A percentile compares a stretch with the other conserved stretches of the same genome.
These are phyloP conservation scores for Maudiozyma turicensis DNA, from an alignment of 805 yeast genomes.

Conservation along the genomic window DNA sequence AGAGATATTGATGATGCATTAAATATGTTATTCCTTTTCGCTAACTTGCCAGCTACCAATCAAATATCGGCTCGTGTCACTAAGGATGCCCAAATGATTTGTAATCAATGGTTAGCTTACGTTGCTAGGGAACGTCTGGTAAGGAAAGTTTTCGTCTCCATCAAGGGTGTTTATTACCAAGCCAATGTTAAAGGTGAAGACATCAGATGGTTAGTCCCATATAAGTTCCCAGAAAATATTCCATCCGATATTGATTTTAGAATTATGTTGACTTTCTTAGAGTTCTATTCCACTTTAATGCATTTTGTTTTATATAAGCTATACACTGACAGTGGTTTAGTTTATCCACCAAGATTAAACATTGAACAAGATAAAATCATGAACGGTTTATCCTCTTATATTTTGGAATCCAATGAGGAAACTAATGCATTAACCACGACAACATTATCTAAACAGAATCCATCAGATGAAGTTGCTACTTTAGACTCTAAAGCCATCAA, in stretches of 20 bases:
- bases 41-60: slow-evolving; percentile 91
- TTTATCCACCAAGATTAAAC: slow-evolving; percentile 86
- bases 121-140: slow-evolving; percentile 76
- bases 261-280: slow-evolving; percentile 93
- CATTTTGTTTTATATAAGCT: slow-evolving; percentile 81
- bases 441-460: not conserved
- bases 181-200: slow-evolving; percentile 87
- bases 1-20: slow-evolving; percentile 97
- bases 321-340: slow-evolving; percentile 74
- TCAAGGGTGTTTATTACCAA: slow-evolving; percentile 94
- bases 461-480: slow-evolving; percentile 23
- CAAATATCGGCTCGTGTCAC: slow-evolving; percentile 70
- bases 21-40: slow-evolving; percentile 87
- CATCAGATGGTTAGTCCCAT: slow-evolving; percentile 92
- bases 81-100: slow-evolving; percentile 75
- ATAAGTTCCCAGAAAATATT: slow-evolving; percentile 90
- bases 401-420: slow-evolving; percentile 46
- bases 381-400: slow-evolving; percentile 81
- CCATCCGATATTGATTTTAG: slow-evolving; percentile 92
- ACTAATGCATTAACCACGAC: slow-evolving; percentile 19
- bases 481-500: slow-evolving; percentile 39
- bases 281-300: slow-evolving; percentile 84
- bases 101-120: slow-evolving; percentile 93
- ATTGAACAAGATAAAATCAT: slow-evolving; percentile 63
- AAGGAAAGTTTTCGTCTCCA: slow-evolving; percentile 86